Evolutionary conservation across 106 monocot genomes (phyloP), one percentile per base, ranked within the genome.

Genomic region (Apostasia shenzhenica): DNA sequence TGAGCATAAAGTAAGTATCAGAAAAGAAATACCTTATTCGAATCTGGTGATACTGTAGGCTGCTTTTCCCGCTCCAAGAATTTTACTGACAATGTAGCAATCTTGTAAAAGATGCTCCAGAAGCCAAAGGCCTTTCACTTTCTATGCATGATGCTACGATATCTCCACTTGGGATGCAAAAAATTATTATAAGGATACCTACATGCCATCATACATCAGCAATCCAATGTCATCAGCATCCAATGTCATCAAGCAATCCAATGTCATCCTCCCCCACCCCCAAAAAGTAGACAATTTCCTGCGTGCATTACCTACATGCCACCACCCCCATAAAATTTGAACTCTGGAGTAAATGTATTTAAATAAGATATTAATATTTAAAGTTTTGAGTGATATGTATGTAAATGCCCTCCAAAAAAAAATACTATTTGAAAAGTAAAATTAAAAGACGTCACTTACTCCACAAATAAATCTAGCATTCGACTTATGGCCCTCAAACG

Each of bases 181-280:
- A 99, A 99, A 55, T 99, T 99, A 70, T 99, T 99, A 73, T 74
- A 99, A 54, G 97, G 97, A 65, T 90, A 99, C 83, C 97, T 99
- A 68, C 52, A 82, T 70, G 51, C 26, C 9, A 48, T 3, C 51
- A 51, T 70, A 51, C 5, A 9, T 13, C 5, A 41, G 12, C 0
- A 48, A 58, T 2, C 38, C 13, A 47, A 47, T 63, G n/a, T 52
- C 51, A 66, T 45, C 44, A 62, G 38, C 3, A 40, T 14, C 44
- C n/a, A n/a, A n/a, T n/a, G n/a, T 45, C 62, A 1, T 12, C 0
- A 12, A n/a, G n/a, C n/a, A n/a, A n/a, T n/a, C n/a, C n/a, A n/a
- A n/a, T n/a, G n/a, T n/a, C n/a, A n/a, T 45, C 3, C 11, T 44
- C 11, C 4, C 44, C 62, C 59, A 3, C 1, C 62, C 61, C 12